Base-by-base conservation (phyloP, 108 stramenopile species). In the Nannochloropsis salina region DNA sequence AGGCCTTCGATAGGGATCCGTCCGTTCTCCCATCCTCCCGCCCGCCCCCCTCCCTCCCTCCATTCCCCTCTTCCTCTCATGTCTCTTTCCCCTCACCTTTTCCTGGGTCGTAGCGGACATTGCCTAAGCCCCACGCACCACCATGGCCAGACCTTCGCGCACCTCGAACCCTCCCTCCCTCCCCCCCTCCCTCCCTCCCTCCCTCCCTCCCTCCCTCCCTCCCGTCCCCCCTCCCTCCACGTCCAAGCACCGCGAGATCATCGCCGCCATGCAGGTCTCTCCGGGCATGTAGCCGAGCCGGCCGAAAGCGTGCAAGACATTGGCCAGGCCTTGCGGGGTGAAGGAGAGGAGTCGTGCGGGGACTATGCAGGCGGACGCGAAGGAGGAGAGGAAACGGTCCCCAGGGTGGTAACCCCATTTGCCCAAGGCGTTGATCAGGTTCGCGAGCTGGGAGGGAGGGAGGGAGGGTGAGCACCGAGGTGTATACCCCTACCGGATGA, bases 81-180 rank as follows among this genome's bases (percentile, higher is more conserved):
- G n/a, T n/a, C n/a, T n/a, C n/a, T n/a, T n/a, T 74, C n/a, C 61
- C 15, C 61, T 74, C 61, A 74, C 61, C 61, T 74, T n/a, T n/a
- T 74, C 61, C 61, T 15, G 61, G 61, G 5, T 74, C 61, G 5
- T 74, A 74, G 2, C 61, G 61, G 20, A 74, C 61, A n/a, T 74
- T 74, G n/a, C 61, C n/a, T 5, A 74, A 74, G 15, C 61, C 61
- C 4, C 15, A 74, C n/a, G n/a, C 4, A 74, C 61, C 61, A 74
- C 61, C 61, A 74, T 74, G 3, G 61, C 61, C 61, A 74, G n/a
- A n/a, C 61, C 61, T n/a, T 74, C n/a, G n/a, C n/a, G 61, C 61
- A n/a, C 15, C 20, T n/a, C n/a, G 61, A 74, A 74, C 2, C 3
- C 61, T 74, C n/a, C 61, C 61, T 2, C 3, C 61, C 61, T 74